These are phyloP conservation scores for Cladosporium oxysporum DNA, from an alignment of 2,329 filamentous ascomycete species.

Conservation along the genomic window DNA sequence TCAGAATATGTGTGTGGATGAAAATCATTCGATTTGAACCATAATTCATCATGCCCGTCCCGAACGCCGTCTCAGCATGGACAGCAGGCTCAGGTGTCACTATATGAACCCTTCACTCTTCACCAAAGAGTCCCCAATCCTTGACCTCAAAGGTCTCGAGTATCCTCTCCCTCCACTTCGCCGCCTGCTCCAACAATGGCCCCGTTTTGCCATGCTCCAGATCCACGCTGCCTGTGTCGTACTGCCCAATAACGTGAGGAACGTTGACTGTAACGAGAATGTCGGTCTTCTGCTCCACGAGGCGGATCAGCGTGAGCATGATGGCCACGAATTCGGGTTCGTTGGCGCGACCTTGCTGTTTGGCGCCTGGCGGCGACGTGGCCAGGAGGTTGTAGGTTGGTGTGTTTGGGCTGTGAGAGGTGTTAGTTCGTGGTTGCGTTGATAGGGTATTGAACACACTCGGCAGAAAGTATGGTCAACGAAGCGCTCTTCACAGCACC, in stretches of 20 bases:
- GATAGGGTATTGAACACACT: too few relatives aligned
- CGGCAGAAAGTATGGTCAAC: not conserved
- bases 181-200: slow-evolving; percentile 61
- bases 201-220: slow-evolving; percentile 65
- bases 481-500: not conserved
- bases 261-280: slow-evolving; percentile 85
- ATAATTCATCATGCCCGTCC: too few relatives aligned
- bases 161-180: slow-evolving; percentile 69
- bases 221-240: slow-evolving; percentile 71
- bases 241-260: slow-evolving; percentile 75
- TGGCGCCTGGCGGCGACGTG: slow-evolving; percentile 48
- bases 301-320: slow-evolving; percentile 73
- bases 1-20: too few relatives aligned
- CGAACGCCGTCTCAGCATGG: too few relatives aligned
- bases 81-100: too few relatives aligned
- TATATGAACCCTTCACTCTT: not conserved
- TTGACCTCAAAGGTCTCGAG: slow-evolving; percentile 74
- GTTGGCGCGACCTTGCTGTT: slow-evolving; percentile 48
- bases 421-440: not conserved
- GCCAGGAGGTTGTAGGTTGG: slow-evolving; percentile 72
- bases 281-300: slow-evolving; percentile 76
- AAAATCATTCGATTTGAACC: too few relatives aligned
- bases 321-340: slow-evolving; percentile 61
- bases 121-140: slow-evolving; percentile 73
- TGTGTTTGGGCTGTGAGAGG: slow-evolving; percentile 46